Base-by-base conservation (phyloP, 164 flowering plant genomes). In the Taxillus chinensis region DNA sequence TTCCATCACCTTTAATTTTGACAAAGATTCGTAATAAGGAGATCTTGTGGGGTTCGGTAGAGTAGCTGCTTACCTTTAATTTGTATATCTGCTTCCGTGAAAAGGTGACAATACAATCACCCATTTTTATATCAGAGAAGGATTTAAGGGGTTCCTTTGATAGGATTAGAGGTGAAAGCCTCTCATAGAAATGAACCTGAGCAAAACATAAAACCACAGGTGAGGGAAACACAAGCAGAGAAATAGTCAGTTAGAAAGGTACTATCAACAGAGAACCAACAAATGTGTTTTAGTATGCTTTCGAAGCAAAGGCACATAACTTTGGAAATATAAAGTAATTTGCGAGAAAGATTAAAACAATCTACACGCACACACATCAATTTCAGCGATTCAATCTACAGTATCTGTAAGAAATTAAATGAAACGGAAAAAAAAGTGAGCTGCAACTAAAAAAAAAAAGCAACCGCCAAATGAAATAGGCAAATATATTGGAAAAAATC, bases 31-130 rank as follows among this genome's bases (percentile, higher is more conserved):
- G 2, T 27, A 27, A 27, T 27, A 27, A 27, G 27, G 27, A 27
- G 27, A 27, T 27, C 27, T 27, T 27, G 27, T 27, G 27, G 27
- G 27, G 27, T 27, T 27, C 27, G 27, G 50, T 13, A 4, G 14
- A 61, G 41, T 39, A 41, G 8, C 39, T 45, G 11, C 64, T 40
- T n/a, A 89, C 98, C 92, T 89, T 92, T 41, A 86, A 64, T 57
- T 41, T 74, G 71, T 87, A 92, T 68, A 92, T 90, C 59, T 67
- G 64, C 11, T 39, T 72, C 8, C 98, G 87, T 46, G 98, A 90
- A 79, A 92, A 92, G 50, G 96, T 75, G 3, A 92, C 98, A 63
- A 92, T 70, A 74, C 98, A 92, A 64, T 92, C 98, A 2, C 98
- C 98, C 43, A 74, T 83, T 69, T 59, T 71, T 66, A 92, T 79